Evolutionary conservation across 1,139 yeast species (phyloP), one percentile per base, ranked within the genome.

Genomic region (Magnusiomyces magnusii): DNA sequence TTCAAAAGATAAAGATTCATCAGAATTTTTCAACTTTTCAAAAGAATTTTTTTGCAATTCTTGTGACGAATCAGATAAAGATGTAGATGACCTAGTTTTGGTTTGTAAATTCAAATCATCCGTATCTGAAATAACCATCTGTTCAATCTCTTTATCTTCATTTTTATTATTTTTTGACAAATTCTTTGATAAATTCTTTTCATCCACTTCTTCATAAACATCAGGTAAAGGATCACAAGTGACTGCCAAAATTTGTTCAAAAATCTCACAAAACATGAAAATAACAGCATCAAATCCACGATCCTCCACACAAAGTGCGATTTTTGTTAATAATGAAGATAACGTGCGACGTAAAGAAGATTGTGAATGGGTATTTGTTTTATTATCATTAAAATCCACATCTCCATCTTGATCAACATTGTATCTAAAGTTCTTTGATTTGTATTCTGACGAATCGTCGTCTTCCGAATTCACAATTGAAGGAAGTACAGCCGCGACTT

Each of bases 181-280:
- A 13, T 31, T 13, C 13, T 31, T 13, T 7, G 36, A 7, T 31
- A 31, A 13, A 7, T 31, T 7, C 36, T 7, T 7, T 7, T 31
- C 36, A 13, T 7, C n/a, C 21, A 19, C 7, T 9, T 7, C 7
- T 5, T 44, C 27, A 17, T 44, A 44, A 5, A 44, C n/a, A 27
- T 23, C 27, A 7, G 49, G 49, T 17, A 44, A 17, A 21, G 49
- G 49, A 10, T 44, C 49, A 21, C 49, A 21, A 19, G 49, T 44
- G 27, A 44, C 49, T 21, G 49, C 49, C 27, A 44, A 17, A 21
- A 44, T 44, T n/a, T 44, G 49, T 44, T 44, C 49, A 23, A 44
- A 44, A 44, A 44, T 23, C 17, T 44, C 49, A 17, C 49, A 44
- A 44, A 44, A 44, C 49, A 44, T 44, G n/a, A 44, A 44, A 44